Evolutionary conservation across 2,329 filamentous ascomycete genomes (phyloP).

Genomic region (Aspergillus carbonarius): DNA sequence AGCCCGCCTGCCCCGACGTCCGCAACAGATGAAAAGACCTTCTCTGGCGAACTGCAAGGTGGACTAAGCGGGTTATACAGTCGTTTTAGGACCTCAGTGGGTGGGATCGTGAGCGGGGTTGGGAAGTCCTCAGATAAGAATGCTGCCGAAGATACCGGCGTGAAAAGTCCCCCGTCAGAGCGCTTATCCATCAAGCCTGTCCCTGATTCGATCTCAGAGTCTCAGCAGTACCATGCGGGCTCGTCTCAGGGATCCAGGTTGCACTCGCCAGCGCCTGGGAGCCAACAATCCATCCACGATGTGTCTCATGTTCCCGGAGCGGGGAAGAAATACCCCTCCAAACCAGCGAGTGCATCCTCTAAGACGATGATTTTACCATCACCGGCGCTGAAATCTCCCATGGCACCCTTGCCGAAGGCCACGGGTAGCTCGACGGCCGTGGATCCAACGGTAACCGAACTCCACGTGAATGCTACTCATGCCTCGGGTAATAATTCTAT

Average conservation of each 20-base stretch:
- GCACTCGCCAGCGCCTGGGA: slow-evolving; percentile 36
- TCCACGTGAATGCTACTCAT: slow-evolving; percentile 39
- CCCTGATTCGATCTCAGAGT: slow-evolving; percentile 26
- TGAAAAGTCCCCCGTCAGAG: slow-evolving; percentile 30
- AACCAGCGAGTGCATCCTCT: slow-evolving; percentile 43
- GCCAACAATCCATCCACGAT: slow-evolving; percentile 33
- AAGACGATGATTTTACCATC: slow-evolving; percentile 42
- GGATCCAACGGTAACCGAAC: slow-evolving; percentile 49
- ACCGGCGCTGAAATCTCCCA: slow-evolving; percentile 39
- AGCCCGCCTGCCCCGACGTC: slow-evolving; percentile 60
- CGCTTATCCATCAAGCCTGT: slow-evolving; percentile 26
- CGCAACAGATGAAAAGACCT: slow-evolving; percentile 65
- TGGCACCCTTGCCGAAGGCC: slow-evolving; percentile 37
- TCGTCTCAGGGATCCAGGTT: slow-evolving; percentile 39
- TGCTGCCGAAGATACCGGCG: slow-evolving; percentile 23
- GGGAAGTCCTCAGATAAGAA: slow-evolving; percentile 32
- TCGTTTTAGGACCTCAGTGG: slow-evolving; percentile 79
- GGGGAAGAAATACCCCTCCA: slow-evolving; percentile 41
- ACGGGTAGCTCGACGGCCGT: slow-evolving; percentile 34
- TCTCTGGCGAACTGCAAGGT: slow-evolving; percentile 75
- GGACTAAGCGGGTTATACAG: slow-evolving; percentile 87
- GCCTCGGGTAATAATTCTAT: slow-evolving; percentile 34
- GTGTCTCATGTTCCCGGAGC: slow-evolving; percentile 18
- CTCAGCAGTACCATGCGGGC: slow-evolving; percentile 26
- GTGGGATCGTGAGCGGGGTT: slow-evolving; percentile 51